Percentiles rank a stretch among this genome's conserved stretches.
Evolutionary conservation across 2,329 filamentous ascomycete genomes (phyloP).

Genomic region (Epichloe baconii): DNA sequence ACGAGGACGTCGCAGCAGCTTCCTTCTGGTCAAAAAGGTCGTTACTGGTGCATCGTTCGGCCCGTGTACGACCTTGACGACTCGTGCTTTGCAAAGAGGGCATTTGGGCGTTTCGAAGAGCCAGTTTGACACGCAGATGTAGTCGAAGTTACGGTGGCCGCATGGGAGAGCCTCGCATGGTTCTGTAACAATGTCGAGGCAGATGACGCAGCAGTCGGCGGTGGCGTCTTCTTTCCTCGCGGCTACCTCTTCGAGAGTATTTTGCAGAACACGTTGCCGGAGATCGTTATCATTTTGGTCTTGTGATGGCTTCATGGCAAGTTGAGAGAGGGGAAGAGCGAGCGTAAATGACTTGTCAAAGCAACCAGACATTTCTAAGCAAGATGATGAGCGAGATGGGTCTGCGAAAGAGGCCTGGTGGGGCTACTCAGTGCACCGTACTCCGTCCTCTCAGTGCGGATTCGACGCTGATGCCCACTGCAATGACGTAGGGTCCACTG

Average conservation of each 20-base stretch:
- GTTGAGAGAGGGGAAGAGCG: no score
- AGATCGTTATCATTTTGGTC: constrained; percentile 19
- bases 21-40: constrained; percentile 39
- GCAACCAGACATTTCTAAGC: not conserved
- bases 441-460: no score
- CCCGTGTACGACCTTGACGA: constrained; percentile 51
- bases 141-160: constrained; percentile 71
- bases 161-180: constrained; percentile 62
- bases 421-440: not conserved
- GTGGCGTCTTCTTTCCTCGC: constrained; percentile 10
- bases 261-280: constrained; percentile 28
- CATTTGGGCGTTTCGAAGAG: constrained; percentile 58
- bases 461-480: not conserved
- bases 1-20: not conserved
- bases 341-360: not conserved
- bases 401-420: not conserved
- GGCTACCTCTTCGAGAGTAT: constrained; percentile 30
- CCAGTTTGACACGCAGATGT: constrained; percentile 74
- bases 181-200: constrained; percentile 63
- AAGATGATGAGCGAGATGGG: no score
- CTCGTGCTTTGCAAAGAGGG: constrained; percentile 58
- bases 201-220: constrained; percentile 63
- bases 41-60: constrained; percentile 32
- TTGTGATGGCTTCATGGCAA: not conserved
- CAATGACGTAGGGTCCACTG: not conserved